phyloP scores from a whole-genome alignment of 2,329 filamentous ascomycete species.

The Aaosphaeria arxii region DNA sequence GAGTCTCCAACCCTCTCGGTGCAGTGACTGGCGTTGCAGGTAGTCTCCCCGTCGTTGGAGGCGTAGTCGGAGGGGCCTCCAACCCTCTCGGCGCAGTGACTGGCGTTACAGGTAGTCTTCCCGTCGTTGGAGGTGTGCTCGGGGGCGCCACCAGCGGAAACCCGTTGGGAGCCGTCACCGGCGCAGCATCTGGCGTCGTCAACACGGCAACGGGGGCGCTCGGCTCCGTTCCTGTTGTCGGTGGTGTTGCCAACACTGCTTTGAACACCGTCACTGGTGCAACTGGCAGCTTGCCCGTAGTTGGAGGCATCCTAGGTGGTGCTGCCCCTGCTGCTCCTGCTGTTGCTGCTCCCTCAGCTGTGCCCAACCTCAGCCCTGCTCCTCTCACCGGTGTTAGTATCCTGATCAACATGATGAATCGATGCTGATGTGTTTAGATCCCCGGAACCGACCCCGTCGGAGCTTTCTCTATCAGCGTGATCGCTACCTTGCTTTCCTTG shows the following conservation, averaged over 20 bases:
- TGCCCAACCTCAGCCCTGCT: conserved; percentile 1
- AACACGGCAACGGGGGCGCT: no score
- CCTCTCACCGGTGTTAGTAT: conserved; percentile 1
- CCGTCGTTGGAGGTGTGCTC: neutral
- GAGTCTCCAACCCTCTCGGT: neutral
- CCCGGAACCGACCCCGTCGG: conserved; percentile 10
- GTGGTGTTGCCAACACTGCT: conserved; percentile 1
- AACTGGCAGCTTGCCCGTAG: neutral
- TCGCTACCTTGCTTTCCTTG: conserved; percentile 13
- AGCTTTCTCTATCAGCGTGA: conserved; percentile 11
- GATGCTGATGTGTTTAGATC: conserved; percentile 2
- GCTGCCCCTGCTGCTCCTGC: neutral
- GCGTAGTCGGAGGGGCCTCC: neutral
- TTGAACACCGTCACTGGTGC: neutral
- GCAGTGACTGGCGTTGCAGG: conserved; percentile 3
- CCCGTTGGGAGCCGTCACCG: neutral
- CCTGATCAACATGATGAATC: neutral
- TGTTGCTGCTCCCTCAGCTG: neutral
- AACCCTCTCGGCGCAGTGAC: conserved; percentile 1
- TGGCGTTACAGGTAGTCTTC: neutral
- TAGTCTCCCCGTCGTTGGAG: neutral
- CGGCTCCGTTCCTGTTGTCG: neutral
- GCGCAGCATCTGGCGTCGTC: neutral
- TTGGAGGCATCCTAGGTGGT: neutral
- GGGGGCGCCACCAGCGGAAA: neutral